phyloP scores from a whole-genome alignment of 2,329 filamentous ascomycete genomes.

The Sarocladiaceae sp. region DNA sequence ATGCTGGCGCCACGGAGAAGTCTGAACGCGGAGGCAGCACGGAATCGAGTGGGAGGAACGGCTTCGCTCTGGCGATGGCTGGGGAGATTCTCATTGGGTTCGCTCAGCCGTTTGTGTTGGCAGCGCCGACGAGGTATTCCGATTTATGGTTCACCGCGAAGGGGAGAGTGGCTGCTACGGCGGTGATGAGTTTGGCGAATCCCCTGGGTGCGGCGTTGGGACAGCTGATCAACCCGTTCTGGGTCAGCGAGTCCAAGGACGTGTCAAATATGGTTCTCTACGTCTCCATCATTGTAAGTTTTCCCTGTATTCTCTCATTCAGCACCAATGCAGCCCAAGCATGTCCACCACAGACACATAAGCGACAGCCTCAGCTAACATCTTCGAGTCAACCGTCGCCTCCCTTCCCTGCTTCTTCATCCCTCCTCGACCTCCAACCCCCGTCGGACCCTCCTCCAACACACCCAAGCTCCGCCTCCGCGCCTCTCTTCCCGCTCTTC shows the following conservation, averaged over 20 bases:
- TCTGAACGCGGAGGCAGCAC: slow-evolving; percentile 15
- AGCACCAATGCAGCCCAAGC: no score
- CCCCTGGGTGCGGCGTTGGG: slow-evolving; percentile 84
- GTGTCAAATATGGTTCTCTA: slow-evolving; percentile 81
- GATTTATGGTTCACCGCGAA: slow-evolving; percentile 89
- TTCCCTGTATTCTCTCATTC: not conserved
- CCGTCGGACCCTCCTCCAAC: slow-evolving; percentile 61
- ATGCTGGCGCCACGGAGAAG: slow-evolving; percentile 56
- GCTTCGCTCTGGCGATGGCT: slow-evolving; percentile 75
- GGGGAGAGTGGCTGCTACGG: slow-evolving; percentile 82
- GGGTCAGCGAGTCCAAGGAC: slow-evolving; percentile 55
- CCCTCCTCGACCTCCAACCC: slow-evolving; percentile 68
- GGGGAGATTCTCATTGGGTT: slow-evolving; percentile 87
- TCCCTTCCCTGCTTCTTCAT: slow-evolving; percentile 76
- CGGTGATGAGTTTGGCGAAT: slow-evolving; percentile 77
- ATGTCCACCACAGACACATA: no score
- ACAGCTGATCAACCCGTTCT: slow-evolving; percentile 77
- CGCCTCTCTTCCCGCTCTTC: slow-evolving; percentile 47
- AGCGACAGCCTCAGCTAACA: not conserved
- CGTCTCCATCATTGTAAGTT: slow-evolving; percentile 72
- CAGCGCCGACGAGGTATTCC: slow-evolving; percentile 83
- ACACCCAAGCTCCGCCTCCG: slow-evolving; percentile 48
- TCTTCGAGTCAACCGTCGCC: slow-evolving; percentile 35
- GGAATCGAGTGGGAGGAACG: no score
- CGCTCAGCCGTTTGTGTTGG: slow-evolving; percentile 85